Evolutionary conservation across 441 rosid species (phyloP).

Genomic region (Croton laevigatus): DNA sequence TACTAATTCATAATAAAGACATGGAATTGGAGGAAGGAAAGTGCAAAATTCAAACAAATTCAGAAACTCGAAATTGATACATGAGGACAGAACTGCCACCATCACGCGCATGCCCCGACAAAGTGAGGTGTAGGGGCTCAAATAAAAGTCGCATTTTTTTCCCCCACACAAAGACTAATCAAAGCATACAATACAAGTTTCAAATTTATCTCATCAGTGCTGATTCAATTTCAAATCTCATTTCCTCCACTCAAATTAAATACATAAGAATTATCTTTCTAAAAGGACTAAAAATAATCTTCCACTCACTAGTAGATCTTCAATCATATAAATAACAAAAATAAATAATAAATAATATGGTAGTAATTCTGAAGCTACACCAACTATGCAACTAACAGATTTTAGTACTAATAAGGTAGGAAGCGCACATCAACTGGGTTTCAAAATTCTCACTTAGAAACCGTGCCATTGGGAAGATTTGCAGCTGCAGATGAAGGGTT

Average conservation of each 20-base stretch:
- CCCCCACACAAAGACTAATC: background rate
- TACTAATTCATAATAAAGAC: no score
- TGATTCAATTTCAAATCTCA: conserved; percentile 9
- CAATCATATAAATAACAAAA: background rate
- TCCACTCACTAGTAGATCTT: background rate
- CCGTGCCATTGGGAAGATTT: conserved; percentile 15
- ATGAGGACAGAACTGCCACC: no score
- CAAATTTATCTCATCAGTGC: background rate
- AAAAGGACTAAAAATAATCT: background rate
- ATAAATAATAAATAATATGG: background rate
- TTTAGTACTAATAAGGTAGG: background rate
- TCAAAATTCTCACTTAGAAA: conserved; percentile 27
- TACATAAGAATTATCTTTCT: background rate
- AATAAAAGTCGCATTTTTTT: no score
- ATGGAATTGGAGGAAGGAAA: no score
- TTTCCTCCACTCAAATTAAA: background rate
- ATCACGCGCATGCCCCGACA: no score
- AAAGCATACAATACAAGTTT: no score
- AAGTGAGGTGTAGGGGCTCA: no score
- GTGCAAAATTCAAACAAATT: no score
- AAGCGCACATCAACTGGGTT: background rate
- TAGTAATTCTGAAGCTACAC: background rate
- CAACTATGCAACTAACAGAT: conserved; percentile 1
- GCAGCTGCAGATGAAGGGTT: conserved; percentile 44
- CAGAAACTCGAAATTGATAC: no score